These are phyloP conservation scores for Zalerion maritima DNA, from an alignment of 495 filamentous ascomycete genomes.

Conservation along the genomic window DNA sequence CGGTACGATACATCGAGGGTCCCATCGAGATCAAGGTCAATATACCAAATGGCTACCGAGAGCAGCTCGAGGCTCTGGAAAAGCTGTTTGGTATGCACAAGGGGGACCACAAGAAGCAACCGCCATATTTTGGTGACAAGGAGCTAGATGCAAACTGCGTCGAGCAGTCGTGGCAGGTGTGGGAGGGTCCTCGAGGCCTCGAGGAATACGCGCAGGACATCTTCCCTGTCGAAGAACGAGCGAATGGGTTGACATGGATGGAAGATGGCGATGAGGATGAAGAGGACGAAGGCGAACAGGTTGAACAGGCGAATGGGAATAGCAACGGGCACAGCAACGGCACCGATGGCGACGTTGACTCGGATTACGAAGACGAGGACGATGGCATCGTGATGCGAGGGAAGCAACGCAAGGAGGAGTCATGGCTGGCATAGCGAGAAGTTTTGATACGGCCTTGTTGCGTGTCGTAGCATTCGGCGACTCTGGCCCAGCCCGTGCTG, in stretches of 20 bases:
- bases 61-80: slow-evolving; percentile 65
- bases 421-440: too few relatives aligned
- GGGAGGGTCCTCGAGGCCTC: slow-evolving; percentile 82
- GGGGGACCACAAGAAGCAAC: slow-evolving; percentile 37
- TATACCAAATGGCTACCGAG: slow-evolving; percentile 76
- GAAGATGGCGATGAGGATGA: slow-evolving; percentile 24
- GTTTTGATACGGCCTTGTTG: too few relatives aligned
- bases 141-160: slow-evolving; percentile 47
- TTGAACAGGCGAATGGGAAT: too few relatives aligned
- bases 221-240: slow-evolving; percentile 84
- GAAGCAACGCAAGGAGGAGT: too few relatives aligned
- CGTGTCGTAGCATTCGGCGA: too few relatives aligned
- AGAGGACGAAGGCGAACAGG: too few relatives aligned
- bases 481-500: too few relatives aligned
- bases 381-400: too few relatives aligned
- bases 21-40: slow-evolving; percentile 74
- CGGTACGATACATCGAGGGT: slow-evolving; percentile 59
- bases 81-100: slow-evolving; percentile 45
- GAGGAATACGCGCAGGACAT: slow-evolving; percentile 95
- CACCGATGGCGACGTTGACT: too few relatives aligned
- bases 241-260: slow-evolving; percentile 93
- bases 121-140: slow-evolving; percentile 38
- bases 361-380: too few relatives aligned
- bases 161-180: slow-evolving; percentile 58
- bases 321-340: too few relatives aligned